Evolutionary conservation across 2,329 filamentous ascomycete species (phyloP), one percentile per base, ranked within the genome.

Genomic region (Fusarium sambucinum): DNA sequence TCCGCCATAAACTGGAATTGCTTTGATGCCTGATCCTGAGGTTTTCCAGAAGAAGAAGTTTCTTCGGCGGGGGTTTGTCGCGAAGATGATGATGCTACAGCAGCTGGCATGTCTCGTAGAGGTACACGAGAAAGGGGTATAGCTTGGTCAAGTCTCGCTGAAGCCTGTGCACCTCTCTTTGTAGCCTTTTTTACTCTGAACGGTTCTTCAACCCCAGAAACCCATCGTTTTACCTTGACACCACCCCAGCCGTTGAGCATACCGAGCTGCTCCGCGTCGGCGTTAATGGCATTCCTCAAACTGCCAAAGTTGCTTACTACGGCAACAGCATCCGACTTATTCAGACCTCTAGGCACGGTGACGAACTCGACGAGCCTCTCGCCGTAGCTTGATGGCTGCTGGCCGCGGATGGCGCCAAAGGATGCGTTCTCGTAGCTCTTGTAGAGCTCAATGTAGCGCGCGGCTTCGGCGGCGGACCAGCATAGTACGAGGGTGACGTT

Each of bases 401-500:
- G 91, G 13, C 94, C 93, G 61, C 90, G 90, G 78, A 99, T 98
- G 32, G 92, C 91, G 1, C 89, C 89, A 27, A 94, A 92, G 67
- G 79, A 83, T 33, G 94, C 92, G 77, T 97, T 90, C 80, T 99
- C 96, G 74, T 94, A 97, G 1, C 91, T 92, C 79, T 99, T 99
- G 85, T 95, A 98, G 12, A 97, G 84, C 77, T 98, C 96, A 25
- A 99, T 85, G 76, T 99, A 99, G 73, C 95, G 90, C 1, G 92
- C 96, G 3, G 94, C 95, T 82, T 99, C 96, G 61, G 93, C 91
- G 17, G 95, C 92, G 8, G 92, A 95, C 96, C 96, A 99, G 81
- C 93, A 97, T 10, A 98, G 85, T 52, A 99, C 90, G 14, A 99
- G 80, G 3, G 96, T 99, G 40, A 97, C 88, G 70, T 97, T 94